A percentile compares a stretch with the other conserved stretches of the same genome.
Evolutionary conservation across 2,329 filamentous ascomycete genomes (phyloP).

Genomic region (Xylariaceae sp.): DNA sequence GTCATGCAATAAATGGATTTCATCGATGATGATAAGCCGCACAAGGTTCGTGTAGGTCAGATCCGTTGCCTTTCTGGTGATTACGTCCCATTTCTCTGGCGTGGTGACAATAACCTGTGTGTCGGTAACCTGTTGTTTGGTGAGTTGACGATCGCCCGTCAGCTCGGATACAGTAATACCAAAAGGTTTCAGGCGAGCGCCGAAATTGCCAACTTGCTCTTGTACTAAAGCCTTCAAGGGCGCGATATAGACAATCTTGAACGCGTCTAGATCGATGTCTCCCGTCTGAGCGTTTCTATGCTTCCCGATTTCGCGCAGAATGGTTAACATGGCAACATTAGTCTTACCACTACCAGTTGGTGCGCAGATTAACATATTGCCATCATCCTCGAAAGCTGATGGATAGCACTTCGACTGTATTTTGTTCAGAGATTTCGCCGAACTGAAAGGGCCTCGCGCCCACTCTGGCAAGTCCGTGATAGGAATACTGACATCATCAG

Average conservation of each 20-base stretch:
- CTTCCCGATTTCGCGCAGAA: conserved; percentile 94
- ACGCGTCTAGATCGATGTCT: conserved; percentile 91
- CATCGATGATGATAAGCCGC: conserved; percentile 90
- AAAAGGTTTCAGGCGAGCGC: conserved; percentile 82
- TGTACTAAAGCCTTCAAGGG: conserved; percentile 93
- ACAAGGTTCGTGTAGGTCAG: conserved; percentile 97
- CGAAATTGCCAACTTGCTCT: conserved; percentile 97
- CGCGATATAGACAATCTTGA: conserved; percentile 98
- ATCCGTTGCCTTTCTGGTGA: conserved; percentile 95
- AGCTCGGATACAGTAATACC: conserved; percentile 92
- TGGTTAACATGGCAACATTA: conserved; percentile 96
- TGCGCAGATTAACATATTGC: conserved; percentile 96
- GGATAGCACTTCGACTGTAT: conserved; percentile 94
- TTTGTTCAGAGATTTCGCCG: conserved; percentile 82
- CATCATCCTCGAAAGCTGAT: conserved; percentile 86
- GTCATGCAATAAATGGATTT: conserved; percentile 96
- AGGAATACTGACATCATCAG: conserved; percentile 75
- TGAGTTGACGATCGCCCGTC: conserved; percentile 95
- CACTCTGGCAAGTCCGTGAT: conserved; percentile 88
- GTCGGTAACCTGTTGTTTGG: conserved; percentile 96
- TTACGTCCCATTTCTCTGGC: conserved; percentile 98
- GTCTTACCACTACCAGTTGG: conserved; percentile 98
- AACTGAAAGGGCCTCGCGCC: conserved; percentile 81
- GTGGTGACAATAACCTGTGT: conserved; percentile 98
- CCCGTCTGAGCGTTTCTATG: conserved; percentile 83